Base-by-base conservation (phyloP, 768 basidiomycete genomes). In the Leucogyrophana mollusca region DNA sequence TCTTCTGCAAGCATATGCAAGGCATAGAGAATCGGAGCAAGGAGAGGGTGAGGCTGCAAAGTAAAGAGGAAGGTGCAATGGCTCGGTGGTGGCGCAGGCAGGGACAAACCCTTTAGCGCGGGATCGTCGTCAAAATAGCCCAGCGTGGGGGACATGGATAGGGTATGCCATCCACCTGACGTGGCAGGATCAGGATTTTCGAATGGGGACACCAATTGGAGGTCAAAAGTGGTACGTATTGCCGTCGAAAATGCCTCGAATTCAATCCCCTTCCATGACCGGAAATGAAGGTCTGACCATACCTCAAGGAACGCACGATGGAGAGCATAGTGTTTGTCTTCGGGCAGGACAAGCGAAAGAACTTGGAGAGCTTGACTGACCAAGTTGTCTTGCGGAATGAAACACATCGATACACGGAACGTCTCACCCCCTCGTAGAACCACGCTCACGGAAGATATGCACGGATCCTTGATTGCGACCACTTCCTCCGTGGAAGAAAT, bases 1-100 rank as follows among this genome's bases (percentile, higher is more conserved):
- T 85, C 78, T 58, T 88, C 90, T 0, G 77, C 92, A 2, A 95
- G 73, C 35, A 83, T 78, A 59, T 97, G 94, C 2, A 98, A 65
- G 0, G 83, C 86, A 48, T 84, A 80, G 10, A 94, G 69, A 21
- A 86, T 71, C 2, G 79, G 78, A 0, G 79, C 79, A 13, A 85
- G 67, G 13, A 78, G 62, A 17, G 63, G 62, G 40, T 79, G 75
- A 10, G 76, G 73, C 45, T 55, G 60, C 50, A 57, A 2, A 53
- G 56, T 38, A 46, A 53, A 40, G 49, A 60, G 24, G 47, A 53
- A 44, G 55, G 65, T 46, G 49, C 47, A 32, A 45, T 49, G 39
- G 66, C 56, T 40, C 67, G 68, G 46, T 48, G 51, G 27, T 55
- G 38, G 49, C 21, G 52, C 50, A 18, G 73, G 76, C 17, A 72